Percentiles rank a stretch among this genome's conserved stretches.
Conservation (phyloP, 2,329 filamentous ascomycete genomes). For the Trematosphaeria pertusa region DNA sequence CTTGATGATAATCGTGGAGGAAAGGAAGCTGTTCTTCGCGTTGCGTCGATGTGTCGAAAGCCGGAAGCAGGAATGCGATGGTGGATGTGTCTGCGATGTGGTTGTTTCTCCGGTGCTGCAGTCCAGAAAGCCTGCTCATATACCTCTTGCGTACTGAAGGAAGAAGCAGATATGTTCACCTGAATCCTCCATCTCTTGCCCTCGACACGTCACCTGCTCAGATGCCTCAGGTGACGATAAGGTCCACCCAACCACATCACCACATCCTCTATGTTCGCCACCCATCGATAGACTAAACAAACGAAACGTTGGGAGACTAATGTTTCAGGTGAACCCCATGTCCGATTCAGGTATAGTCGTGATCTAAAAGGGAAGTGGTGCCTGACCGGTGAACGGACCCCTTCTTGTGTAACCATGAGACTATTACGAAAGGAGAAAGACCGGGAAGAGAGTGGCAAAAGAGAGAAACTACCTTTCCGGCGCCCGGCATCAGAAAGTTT, state of each 20-base stretch:
- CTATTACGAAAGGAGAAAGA: neutral
- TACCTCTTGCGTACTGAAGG: no score
- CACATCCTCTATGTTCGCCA: neutral
- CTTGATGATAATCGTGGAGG: no score
- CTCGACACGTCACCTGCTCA: constrained; percentile 1
- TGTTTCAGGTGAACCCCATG: constrained; percentile 12
- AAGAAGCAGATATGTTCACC: constrained; percentile 7
- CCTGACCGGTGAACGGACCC: neutral
- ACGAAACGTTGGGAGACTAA: neutral
- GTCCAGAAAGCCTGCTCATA: no score
- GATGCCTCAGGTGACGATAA: neutral
- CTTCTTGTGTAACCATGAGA: neutral
- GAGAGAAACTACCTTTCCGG: neutral
- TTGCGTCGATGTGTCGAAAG: no score
- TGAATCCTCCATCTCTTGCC: constrained; percentile 4
- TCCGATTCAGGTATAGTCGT: neutral
- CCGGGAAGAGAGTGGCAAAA: no score
- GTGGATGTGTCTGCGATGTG: no score
- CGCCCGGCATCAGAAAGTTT: neutral
- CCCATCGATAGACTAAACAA: neutral
- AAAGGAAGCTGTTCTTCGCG: no score
- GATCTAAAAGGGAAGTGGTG: neutral
- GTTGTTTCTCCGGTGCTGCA: no score
- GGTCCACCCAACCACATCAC: neutral
- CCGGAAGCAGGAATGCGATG: no score